Evolutionary conservation across 164 flowering plant genomes (phyloP).

Genomic region (Nymphaea colorata): DNA sequence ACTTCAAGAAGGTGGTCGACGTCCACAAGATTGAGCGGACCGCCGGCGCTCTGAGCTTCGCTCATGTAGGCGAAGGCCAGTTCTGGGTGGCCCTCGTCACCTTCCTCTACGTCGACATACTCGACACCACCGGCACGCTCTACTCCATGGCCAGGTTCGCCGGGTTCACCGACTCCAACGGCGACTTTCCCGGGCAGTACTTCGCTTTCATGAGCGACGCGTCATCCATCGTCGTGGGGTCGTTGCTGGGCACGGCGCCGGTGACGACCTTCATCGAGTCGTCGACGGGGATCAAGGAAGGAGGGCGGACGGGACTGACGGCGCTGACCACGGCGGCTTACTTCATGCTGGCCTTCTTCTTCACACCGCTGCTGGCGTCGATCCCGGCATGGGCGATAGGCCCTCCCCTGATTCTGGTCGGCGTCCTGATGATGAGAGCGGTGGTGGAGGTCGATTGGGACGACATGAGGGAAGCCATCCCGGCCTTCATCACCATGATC

Average conservation of each 20-base stretch:
- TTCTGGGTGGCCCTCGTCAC: constrained; percentile 88
- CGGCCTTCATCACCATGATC: constrained; percentile 70
- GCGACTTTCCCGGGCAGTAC: constrained; percentile 84
- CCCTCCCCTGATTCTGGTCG: constrained; percentile 79
- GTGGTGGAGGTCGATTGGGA: constrained; percentile 81
- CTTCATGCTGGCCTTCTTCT: constrained; percentile 59
- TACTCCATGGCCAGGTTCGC: constrained; percentile 91
- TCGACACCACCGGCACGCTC: constrained; percentile 78
- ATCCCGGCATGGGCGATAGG: constrained; percentile 98
- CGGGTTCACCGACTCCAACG: constrained; percentile 43
- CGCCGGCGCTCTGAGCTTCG: constrained; percentile 73
- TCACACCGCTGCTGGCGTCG: constrained; percentile 83
- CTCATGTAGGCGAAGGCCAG: constrained; percentile 24
- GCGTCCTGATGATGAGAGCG: constrained; percentile 90
- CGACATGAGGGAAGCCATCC: constrained; percentile 76
- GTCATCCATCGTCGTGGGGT: constrained; percentile 60
- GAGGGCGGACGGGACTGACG: constrained; percentile 86
- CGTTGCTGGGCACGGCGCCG: constrained; percentile 84
- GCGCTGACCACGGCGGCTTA: constrained; percentile 66
- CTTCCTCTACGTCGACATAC: constrained; percentile 72
- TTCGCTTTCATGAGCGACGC: constrained; percentile 96
- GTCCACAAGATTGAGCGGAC: constrained; percentile 57
- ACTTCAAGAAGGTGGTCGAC: constrained; percentile 71
- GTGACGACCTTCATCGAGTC: constrained; percentile 80
- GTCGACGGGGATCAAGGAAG: constrained; percentile 86